Percentiles rank a stretch among this genome's conserved stretches.
Conservation (phyloP, 1,284 basidiomycete species). For the Austropuccinia psidii region DNA sequence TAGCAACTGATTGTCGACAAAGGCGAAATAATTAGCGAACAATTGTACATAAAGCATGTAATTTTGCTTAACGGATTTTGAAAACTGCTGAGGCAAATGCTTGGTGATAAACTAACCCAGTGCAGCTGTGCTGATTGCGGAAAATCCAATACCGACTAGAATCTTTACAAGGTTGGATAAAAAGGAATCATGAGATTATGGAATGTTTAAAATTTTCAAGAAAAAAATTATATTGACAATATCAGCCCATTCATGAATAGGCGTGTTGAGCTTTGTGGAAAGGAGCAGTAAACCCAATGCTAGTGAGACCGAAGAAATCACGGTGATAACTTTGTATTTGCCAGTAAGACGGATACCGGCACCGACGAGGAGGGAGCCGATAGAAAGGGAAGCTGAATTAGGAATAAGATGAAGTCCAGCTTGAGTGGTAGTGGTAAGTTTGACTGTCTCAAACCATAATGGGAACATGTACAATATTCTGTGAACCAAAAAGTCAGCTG, state of each 20-base stretch:
- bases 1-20: conserved; percentile 4
- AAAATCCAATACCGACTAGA: conserved; percentile 22
- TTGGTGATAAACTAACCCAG: conserved; percentile 18
- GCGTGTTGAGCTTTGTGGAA: background rate
- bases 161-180: background rate
- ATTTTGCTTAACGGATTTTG: too few species aligned
- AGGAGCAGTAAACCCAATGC: conserved; percentile 5
- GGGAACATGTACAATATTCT: conserved; percentile 43
- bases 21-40: too few species aligned
- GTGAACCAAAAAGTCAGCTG: too few species aligned
- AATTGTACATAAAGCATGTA: too few species aligned
- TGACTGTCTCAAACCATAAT: conserved; percentile 46
- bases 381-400: conserved; percentile 43
- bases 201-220: background rate
- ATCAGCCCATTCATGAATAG: conserved; percentile 8
- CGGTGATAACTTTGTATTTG: background rate
- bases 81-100: too few species aligned
- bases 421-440: conserved; percentile 40
- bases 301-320: background rate
- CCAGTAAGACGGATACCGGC: conserved; percentile 44
- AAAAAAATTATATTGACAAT: background rate
- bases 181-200: too few species aligned
- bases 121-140: conserved; percentile 7
- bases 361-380: conserved; percentile 44
- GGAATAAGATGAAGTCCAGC: conserved; percentile 46